A percentile compares a stretch with the other conserved stretches of the same genome.
Evolutionary conservation across 148 eudicot species (phyloP).

Genomic region (Hydrangea macrophylla): DNA sequence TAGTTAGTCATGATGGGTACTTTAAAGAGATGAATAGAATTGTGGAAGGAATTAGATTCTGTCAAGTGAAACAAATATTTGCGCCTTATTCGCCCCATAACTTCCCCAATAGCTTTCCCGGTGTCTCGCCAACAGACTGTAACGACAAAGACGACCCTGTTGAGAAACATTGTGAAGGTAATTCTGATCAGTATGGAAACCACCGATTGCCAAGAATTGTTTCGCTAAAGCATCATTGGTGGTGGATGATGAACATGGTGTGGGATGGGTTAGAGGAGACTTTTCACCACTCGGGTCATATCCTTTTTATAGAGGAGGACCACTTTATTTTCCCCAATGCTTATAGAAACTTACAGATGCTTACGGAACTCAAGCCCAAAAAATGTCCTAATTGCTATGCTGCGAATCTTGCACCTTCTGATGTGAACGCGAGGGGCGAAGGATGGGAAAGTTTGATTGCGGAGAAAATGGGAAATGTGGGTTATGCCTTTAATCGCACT

Average conservation of each 20-base stretch:
- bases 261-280: slow-evolving; percentile 93
- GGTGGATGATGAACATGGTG: slow-evolving; percentile 99
- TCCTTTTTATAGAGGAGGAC: slow-evolving; percentile 93
- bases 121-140: slow-evolving; percentile 69
- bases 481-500: slow-evolving; percentile 77
- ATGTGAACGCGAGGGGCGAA: slow-evolving; percentile 81
- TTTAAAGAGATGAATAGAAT: slow-evolving; percentile 85
- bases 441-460: slow-evolving; percentile 56
- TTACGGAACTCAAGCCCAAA: slow-evolving; percentile 53
- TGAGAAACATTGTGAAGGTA: slow-evolving; percentile 55
- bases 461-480: slow-evolving; percentile 91
- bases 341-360: slow-evolving; percentile 63
- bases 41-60: slow-evolving; percentile 72
- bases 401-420: slow-evolving; percentile 74
- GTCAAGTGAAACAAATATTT: slow-evolving; percentile 90
- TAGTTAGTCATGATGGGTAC: slow-evolving; percentile 94
- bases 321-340: slow-evolving; percentile 92
- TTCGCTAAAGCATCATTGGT: slow-evolving; percentile 97
- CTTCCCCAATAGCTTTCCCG: slow-evolving; percentile 68
- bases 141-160: slow-evolving; percentile 52
- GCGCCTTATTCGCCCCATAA: slow-evolving; percentile 88
- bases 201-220: slow-evolving; percentile 83
- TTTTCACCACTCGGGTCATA: slow-evolving; percentile 49
- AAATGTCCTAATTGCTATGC: slow-evolving; percentile 84
- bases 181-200: slow-evolving; percentile 90